Percentiles rank a stretch among this genome's conserved stretches.
These are phyloP conservation scores for Skeletonema grethae DNA, from an alignment of 108 stramenopile species.

Conservation along the genomic window DNA sequence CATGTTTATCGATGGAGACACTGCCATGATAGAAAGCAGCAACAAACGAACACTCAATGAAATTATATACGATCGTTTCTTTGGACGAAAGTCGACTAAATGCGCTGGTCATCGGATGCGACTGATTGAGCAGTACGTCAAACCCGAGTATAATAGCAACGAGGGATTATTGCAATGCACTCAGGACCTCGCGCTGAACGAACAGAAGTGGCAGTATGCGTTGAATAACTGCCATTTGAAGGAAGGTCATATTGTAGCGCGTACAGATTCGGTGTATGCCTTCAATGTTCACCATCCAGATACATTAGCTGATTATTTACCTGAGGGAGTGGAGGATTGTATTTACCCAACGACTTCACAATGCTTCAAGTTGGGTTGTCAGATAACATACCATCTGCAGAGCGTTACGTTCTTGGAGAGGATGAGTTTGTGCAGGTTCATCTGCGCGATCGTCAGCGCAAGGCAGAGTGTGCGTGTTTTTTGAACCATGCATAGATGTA, in stretches of 20 bases:
- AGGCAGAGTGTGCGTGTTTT: slow-evolving; percentile 27
- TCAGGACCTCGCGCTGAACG: slow-evolving; percentile 7
- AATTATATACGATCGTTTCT: slow-evolving; percentile 27
- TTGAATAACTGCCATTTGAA: slow-evolving; percentile 29
- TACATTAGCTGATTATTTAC: slow-evolving; percentile 17
- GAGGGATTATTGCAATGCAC: slow-evolving; percentile 14
- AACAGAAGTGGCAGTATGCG: slow-evolving; percentile 17
- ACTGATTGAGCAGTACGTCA: slow-evolving; percentile 31
- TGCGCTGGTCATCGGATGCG: slow-evolving; percentile 27
- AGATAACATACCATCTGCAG: too few relatives aligned
- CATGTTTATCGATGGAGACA: slow-evolving; percentile 32
- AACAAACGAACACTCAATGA: slow-evolving; percentile 4
- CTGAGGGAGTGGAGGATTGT: slow-evolving; percentile 28
- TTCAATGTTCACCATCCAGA: slow-evolving; percentile 28
- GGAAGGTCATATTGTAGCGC: slow-evolving; percentile 26
- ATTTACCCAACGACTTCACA: neutral
- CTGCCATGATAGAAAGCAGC: slow-evolving; percentile 19
- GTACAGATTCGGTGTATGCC: slow-evolving; percentile 27
- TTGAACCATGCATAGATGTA: neutral
- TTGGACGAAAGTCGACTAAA: slow-evolving; percentile 13
- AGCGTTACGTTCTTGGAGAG: slow-evolving; percentile 7
- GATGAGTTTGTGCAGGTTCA: slow-evolving; percentile 25
- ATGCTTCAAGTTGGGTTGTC: too few relatives aligned
- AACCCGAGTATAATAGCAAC: slow-evolving; percentile 4
- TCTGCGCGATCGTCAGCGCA: slow-evolving; percentile 20